Percentiles rank a stretch among this genome's conserved stretches.
These are phyloP conservation scores for Chlamydomonas sp. DNA, from an alignment of 139 green algal genomes.

Conservation along the genomic window DNA sequence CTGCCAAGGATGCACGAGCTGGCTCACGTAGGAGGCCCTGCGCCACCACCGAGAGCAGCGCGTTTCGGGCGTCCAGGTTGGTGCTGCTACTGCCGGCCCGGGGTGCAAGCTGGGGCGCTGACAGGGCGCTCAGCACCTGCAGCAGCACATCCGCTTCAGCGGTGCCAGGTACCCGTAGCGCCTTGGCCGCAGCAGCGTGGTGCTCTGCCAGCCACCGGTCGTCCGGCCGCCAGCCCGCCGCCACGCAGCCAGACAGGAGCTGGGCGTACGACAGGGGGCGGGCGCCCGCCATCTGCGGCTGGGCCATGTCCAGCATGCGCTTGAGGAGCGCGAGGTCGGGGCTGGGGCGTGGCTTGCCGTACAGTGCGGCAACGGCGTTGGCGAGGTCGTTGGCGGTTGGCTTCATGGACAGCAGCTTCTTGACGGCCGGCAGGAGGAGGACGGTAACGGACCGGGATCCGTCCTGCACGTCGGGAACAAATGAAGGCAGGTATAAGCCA, in stretches of 20 bases:
- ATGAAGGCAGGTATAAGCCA: neutral
- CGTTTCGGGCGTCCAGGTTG: neutral
- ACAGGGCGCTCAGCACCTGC: too few species aligned
- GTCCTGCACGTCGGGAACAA: too few species aligned
- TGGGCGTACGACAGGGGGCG: neutral
- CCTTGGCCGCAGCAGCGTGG: neutral
- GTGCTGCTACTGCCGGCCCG: too few species aligned
- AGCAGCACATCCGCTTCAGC: too few species aligned
- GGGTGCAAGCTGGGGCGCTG: too few species aligned
- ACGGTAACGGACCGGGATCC: neutral
- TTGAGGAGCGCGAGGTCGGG: neutral
- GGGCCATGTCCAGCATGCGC: neutral
- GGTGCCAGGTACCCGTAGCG: too few species aligned
- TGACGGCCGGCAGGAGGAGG: neutral
- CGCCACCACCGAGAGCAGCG: neutral
- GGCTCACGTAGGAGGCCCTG: neutral
- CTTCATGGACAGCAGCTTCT: neutral
- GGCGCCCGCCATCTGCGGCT: neutral
- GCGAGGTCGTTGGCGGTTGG: neutral
- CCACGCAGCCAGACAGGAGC: neutral
- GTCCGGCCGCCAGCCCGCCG: neutral
- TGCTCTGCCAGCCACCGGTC: neutral
- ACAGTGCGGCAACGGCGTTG: neutral
- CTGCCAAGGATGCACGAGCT: neutral
- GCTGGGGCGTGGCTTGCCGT: neutral